Base-by-base conservation (phyloP, 2,329 filamentous ascomycete genomes). In the Elsinoe arachidis region DNA sequence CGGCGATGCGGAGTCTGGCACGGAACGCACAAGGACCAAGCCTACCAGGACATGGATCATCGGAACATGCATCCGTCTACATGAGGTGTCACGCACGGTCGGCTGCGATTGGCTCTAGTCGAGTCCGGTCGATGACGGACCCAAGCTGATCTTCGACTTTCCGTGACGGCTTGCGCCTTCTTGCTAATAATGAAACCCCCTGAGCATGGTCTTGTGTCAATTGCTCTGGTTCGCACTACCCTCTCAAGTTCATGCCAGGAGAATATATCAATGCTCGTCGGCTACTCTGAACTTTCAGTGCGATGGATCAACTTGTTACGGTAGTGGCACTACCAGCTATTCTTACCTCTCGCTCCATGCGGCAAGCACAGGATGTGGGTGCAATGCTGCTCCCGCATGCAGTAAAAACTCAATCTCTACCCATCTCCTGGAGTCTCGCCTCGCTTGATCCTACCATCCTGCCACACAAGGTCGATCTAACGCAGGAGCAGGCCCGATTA, bases 31-130 rank as follows among this genome's bases (percentile, higher is more conserved):
- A 17, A 33, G 17, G 49, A 38, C 39, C 54, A 26, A 23, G 26
- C n/a, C 26, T 15, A 46, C 41, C 41, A 49, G 23, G n/a, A 34
- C 43, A 26, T 46, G 53, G 41, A 49, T 38, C 19, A n/a, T 38
- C 54, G 54, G 54, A 56, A 47, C 15, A 23, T 23, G 38, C 54
- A 47, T 35, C 54, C 54, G 54, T 11, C n/a, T 37, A 5, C 23
- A 15, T 30, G 35, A 19, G 11, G n/a, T 9, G 17, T n/a, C 33
- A 9, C 53, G 26, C 26, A 30, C 37, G 19, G 19, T 14, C 23
- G 37, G 37, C 37, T 41, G 34, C 17, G 37, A 54, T 19, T 26
- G n/a, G 15, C 47, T 52, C 19, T 30, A 11, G 10, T 52, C 30
- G 34, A 34, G 47, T 38, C 47, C 30, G 26, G 41, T 46, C 21